Conservation (phyloP, 1,139 yeast genomes). For the Pichia sp. region DNA sequence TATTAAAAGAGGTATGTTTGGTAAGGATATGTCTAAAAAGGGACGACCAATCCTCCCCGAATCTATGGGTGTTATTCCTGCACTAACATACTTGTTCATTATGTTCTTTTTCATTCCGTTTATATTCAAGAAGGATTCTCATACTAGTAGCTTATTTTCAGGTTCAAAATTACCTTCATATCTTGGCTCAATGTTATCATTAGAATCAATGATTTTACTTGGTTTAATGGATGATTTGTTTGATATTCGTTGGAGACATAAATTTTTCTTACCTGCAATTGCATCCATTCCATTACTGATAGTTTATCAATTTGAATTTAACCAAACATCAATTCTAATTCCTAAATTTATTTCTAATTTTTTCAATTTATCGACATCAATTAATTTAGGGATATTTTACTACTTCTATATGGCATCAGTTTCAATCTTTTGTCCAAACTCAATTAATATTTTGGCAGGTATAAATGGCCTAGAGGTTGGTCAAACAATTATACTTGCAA, state of each 20-base stretch:
- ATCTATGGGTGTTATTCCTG: slow-evolving; percentile 83
- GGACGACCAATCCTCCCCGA: slow-evolving; percentile 77
- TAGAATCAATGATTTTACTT: slow-evolving; percentile 75
- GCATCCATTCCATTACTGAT: slow-evolving; percentile 87
- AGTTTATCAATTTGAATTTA: slow-evolving; percentile 90
- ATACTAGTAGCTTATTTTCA: background rate
- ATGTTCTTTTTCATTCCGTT: slow-evolving; percentile 88
- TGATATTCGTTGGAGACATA: slow-evolving; percentile 95
- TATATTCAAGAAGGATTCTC: slow-evolving; percentile 64
- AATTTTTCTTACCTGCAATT: slow-evolving; percentile 89
- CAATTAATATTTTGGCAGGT: slow-evolving; percentile 95
- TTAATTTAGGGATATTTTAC: slow-evolving; percentile 75
- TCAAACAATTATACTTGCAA: slow-evolving; percentile 74
- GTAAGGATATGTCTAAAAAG: slow-evolving; percentile 72
- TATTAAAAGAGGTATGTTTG: slow-evolving; percentile 70
- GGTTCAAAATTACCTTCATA: slow-evolving; percentile 69
- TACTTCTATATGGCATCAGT: slow-evolving; percentile 87
- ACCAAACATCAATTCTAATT: slow-evolving; percentile 82
- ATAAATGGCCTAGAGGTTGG: slow-evolving; percentile 95
- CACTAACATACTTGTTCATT: slow-evolving; percentile 69
- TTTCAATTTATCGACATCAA: slow-evolving; percentile 32
- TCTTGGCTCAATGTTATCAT: slow-evolving; percentile 73
- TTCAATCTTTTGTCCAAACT: slow-evolving; percentile 90
- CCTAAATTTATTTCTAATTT: slow-evolving; percentile 57
- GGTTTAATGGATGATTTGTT: slow-evolving; percentile 94